Conservation (phyloP, 2,329 filamentous ascomycete genomes). For the Venturia oleaginea region DNA sequence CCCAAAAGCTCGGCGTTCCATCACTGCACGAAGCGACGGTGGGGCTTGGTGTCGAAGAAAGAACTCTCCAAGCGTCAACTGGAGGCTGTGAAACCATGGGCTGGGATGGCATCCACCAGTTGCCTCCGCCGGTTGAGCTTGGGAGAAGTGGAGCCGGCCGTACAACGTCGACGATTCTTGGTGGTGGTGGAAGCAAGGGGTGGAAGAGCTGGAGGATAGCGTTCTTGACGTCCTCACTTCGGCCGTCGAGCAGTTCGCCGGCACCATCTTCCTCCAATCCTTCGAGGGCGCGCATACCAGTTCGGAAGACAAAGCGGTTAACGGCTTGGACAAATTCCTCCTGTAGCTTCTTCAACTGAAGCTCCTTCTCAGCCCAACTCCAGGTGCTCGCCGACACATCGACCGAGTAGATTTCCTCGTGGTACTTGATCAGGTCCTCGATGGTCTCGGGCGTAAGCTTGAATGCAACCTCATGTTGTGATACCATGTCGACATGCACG, state of each 20-base stretch:
- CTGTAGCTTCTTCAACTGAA: conserved; percentile 93
- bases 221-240: conserved; percentile 87
- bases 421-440: conserved; percentile 84
- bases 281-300: conserved; percentile 79
- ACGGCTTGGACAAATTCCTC: conserved; percentile 93
- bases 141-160: conserved; percentile 78
- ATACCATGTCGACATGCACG: conserved; percentile 97
- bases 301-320: conserved; percentile 95
- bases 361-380: conserved; percentile 94
- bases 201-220: conserved; percentile 76
- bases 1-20: conserved; percentile 61
- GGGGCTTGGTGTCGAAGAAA: conserved; percentile 79
- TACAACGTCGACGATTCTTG: conserved; percentile 80
- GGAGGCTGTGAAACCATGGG: conserved; percentile 54
- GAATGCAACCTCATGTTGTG: conserved; percentile 94
- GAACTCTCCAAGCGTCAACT: conserved; percentile 81
- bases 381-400: conserved; percentile 84
- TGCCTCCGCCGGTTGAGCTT: conserved; percentile 58
- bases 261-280: conserved; percentile 94
- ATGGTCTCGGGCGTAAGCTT: conserved; percentile 95
- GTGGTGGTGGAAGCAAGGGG: conserved; percentile 76
- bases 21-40: conserved; percentile 60
- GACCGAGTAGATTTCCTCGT: conserved; percentile 89
- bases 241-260: conserved; percentile 83
- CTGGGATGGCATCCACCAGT: conserved; percentile 71